A percentile compares a stretch with the other conserved stretches of the same genome.
Evolutionary conservation across 768 basidiomycete genomes (phyloP).

Genomic region (Sarcodon aspratus): DNA sequence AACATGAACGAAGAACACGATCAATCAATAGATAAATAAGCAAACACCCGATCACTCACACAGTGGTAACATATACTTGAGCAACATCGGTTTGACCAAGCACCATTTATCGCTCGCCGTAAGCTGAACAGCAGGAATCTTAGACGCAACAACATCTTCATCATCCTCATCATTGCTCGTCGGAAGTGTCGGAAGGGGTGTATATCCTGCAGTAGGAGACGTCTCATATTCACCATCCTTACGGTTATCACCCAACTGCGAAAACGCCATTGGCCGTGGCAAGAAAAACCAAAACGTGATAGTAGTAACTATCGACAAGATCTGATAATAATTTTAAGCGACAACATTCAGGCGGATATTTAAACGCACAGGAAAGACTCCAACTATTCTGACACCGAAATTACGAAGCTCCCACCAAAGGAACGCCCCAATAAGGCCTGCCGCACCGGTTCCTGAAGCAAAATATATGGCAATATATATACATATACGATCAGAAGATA

Average conservation of each 20-base stretch:
- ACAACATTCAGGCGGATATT: background rate
- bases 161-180: constrained; percentile 12
- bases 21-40: background rate
- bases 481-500: background rate
- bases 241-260: constrained; percentile 24
- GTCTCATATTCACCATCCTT: constrained; percentile 20
- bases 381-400: constrained; percentile 75
- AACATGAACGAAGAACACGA: constrained; percentile 34
- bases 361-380: constrained; percentile 61
- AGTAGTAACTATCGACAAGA: constrained; percentile 76
- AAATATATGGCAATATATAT: constrained; percentile 64
- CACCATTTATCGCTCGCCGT: constrained; percentile 66
- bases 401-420: constrained; percentile 91
- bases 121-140: constrained; percentile 35
- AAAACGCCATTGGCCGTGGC: constrained; percentile 45
- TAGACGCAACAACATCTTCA: constrained; percentile 9
- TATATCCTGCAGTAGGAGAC: constrained; percentile 18
- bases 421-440: constrained; percentile 85
- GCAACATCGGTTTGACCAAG: constrained; percentile 67
- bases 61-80: constrained; percentile 87
- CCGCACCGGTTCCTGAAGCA: constrained; percentile 88
- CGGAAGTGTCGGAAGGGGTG: constrained; percentile 23
- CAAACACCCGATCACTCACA: constrained; percentile 37
- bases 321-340: constrained; percentile 26
- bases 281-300: constrained; percentile 69